These are phyloP conservation scores for Starmerella vitae DNA, from an alignment of 805 yeast genomes.

Conservation along the genomic window DNA sequence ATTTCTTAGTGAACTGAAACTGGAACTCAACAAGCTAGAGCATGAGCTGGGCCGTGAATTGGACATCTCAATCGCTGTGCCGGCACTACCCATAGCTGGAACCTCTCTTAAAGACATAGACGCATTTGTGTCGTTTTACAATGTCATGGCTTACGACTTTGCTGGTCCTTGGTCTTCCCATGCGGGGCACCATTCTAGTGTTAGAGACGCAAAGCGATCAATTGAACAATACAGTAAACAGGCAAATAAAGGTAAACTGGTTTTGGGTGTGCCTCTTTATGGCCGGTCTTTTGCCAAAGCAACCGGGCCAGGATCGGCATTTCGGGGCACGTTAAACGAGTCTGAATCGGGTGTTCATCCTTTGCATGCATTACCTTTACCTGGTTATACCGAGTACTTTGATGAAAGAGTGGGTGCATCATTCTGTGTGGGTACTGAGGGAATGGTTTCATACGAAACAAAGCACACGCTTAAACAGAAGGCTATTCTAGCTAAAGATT, in stretches of 20 bases:
- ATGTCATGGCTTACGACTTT: conserved; percentile 85
- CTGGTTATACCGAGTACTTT: conserved; percentile 34
- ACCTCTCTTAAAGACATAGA: conserved; percentile 49
- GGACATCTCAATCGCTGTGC: conserved; percentile 60
- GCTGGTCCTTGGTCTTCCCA: conserved; percentile 59
- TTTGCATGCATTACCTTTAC: conserved; percentile 42
- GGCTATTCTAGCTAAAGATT: conserved; percentile 36
- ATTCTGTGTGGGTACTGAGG: conserved; percentile 31
- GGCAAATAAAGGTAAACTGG: conserved; percentile 38
- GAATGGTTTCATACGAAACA: conserved; percentile 56
- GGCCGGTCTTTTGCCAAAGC: conserved; percentile 46
- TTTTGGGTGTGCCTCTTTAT: conserved; percentile 79
- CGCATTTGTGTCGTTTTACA: conserved; percentile 51
- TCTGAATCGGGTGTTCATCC: conserved; percentile 40
- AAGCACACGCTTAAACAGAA: conserved; percentile 40
- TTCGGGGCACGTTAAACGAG: conserved; percentile 32
- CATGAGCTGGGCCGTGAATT: conserved; percentile 24
- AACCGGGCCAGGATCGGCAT: conserved; percentile 32
- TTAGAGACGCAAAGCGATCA: neutral
- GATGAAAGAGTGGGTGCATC: conserved; percentile 45
- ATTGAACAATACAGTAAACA: conserved; percentile 31
- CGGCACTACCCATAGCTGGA: conserved; percentile 40
- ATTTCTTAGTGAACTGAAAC: conserved; percentile 33
- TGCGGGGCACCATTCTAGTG: conserved; percentile 48
- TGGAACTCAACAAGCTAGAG: conserved; percentile 31